Conservation (phyloP, 345 rosid species). For the Populus alba region DNA sequence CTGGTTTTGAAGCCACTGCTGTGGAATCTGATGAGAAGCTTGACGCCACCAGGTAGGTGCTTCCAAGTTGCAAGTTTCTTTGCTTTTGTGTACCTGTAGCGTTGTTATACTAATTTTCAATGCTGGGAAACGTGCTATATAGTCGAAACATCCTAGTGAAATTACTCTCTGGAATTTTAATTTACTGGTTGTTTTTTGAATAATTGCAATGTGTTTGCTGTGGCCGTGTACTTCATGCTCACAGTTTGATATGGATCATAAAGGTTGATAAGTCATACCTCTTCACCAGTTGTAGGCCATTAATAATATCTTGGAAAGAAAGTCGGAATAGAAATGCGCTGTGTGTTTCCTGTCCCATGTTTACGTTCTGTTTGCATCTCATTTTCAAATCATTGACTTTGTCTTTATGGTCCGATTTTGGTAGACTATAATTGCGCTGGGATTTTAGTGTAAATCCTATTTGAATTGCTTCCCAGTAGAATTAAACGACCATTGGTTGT, state of each 20-base stretch:
- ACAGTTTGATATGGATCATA: not conserved
- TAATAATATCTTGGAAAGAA: not conserved
- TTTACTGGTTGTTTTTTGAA: not conserved
- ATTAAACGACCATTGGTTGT: not conserved
- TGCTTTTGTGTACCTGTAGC: not conserved
- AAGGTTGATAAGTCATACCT: not conserved
- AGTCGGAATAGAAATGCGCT: not conserved
- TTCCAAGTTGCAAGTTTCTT: not conserved
- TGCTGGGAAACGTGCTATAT: not conserved
- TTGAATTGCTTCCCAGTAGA: not conserved
- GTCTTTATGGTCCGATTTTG: not conserved
- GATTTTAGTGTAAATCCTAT: not conserved
- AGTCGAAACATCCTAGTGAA: not conserved
- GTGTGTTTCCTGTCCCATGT: not conserved
- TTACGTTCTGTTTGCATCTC: not conserved
- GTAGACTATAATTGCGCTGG: not conserved
- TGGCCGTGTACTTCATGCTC: not conserved
- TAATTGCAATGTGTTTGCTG: not conserved
- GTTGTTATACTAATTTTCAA: not conserved
- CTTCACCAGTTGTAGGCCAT: not conserved
- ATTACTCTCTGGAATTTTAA: not conserved
- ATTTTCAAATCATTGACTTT: not conserved
- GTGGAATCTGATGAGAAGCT: constrained; percentile 83
- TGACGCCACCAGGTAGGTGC: constrained; percentile 64
- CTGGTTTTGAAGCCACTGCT: constrained; percentile 90